Conservation (phyloP, 2,329 filamentous ascomycete species). For the Penicillium hordei region DNA sequence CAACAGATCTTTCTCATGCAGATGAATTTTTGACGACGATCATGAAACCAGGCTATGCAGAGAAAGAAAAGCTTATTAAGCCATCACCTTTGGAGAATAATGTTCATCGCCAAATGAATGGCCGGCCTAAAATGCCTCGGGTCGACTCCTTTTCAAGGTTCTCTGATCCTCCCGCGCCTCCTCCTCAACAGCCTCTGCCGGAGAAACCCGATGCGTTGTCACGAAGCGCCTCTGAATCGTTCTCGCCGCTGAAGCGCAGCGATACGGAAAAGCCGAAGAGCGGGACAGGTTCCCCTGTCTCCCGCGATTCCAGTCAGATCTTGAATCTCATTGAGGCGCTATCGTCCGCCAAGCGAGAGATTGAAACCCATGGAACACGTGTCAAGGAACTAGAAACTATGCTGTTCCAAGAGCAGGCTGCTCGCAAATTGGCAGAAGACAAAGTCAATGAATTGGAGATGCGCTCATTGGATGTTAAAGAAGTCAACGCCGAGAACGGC, state of each 20-base stretch:
- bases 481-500: conserved; percentile 48
- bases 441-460: conserved; percentile 69
- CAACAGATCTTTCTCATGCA: conserved; percentile 79
- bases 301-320: conserved; percentile 69
- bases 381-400: conserved; percentile 79
- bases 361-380: conserved; percentile 76
- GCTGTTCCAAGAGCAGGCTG: conserved; percentile 74
- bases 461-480: conserved; percentile 48
- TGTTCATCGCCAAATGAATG: conserved; percentile 49
- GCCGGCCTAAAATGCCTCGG: conserved; percentile 53
- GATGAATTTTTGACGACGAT: conserved; percentile 77
- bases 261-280: conserved; percentile 73
- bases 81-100: conserved; percentile 46
- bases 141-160: conserved; percentile 79
- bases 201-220: conserved; percentile 76
- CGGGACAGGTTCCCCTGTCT: conserved; percentile 45
- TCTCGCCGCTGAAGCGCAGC: conserved; percentile 65
- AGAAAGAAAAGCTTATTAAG: conserved; percentile 50
- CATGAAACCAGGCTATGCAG: conserved; percentile 66
- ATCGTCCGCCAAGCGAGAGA: conserved; percentile 77
- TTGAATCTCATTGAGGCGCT: conserved; percentile 81
- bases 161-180: conserved; percentile 88
- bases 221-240: conserved; percentile 47
- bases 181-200: conserved; percentile 86
- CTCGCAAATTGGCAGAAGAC: conserved; percentile 81